Evolutionary conservation across 768 basidiomycete species (phyloP).

Genomic region (Suillus decipiens): DNA sequence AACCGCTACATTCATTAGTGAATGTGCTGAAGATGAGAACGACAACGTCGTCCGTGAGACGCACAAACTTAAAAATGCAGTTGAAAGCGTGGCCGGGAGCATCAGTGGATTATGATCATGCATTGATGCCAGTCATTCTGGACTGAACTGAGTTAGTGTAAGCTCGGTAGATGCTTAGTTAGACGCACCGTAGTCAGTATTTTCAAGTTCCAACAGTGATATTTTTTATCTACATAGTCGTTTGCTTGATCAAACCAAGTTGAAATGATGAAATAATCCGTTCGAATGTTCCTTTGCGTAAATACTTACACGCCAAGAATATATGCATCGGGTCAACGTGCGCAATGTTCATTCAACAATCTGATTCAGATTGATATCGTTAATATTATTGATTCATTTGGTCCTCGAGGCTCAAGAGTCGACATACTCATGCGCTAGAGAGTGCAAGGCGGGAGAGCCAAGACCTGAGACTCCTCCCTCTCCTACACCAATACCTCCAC

Average conservation of each 20-base stretch:
- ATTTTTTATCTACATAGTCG: too few species aligned
- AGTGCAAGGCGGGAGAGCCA: slow-evolving; percentile 15
- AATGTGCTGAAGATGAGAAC: slow-evolving; percentile 88
- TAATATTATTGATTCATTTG: slow-evolving; percentile 17
- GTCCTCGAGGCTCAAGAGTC: slow-evolving; percentile 29
- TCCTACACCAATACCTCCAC: slow-evolving; percentile 25
- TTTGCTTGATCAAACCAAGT: too few species aligned
- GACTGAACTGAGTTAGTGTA: neutral
- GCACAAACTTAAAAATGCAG: slow-evolving; percentile 65
- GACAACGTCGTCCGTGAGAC: slow-evolving; percentile 76
- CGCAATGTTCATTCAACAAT: too few species aligned
- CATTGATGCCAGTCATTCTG: neutral
- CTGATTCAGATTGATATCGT: too few species aligned
- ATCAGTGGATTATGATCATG: slow-evolving; percentile 34
- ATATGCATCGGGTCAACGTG: too few species aligned
- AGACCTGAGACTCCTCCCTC: slow-evolving; percentile 18
- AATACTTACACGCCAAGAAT: too few species aligned
- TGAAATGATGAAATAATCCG: too few species aligned
- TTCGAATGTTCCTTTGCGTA: too few species aligned
- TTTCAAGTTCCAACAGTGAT: too few species aligned
- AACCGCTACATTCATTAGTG: slow-evolving; percentile 83
- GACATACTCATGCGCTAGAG: slow-evolving; percentile 34
- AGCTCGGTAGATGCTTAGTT: neutral
- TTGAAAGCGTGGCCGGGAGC: slow-evolving; percentile 72
- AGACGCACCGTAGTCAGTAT: neutral